These are phyloP conservation scores for Aspergillus cavernicola DNA, from an alignment of 495 filamentous ascomycete genomes.

Conservation along the genomic window DNA sequence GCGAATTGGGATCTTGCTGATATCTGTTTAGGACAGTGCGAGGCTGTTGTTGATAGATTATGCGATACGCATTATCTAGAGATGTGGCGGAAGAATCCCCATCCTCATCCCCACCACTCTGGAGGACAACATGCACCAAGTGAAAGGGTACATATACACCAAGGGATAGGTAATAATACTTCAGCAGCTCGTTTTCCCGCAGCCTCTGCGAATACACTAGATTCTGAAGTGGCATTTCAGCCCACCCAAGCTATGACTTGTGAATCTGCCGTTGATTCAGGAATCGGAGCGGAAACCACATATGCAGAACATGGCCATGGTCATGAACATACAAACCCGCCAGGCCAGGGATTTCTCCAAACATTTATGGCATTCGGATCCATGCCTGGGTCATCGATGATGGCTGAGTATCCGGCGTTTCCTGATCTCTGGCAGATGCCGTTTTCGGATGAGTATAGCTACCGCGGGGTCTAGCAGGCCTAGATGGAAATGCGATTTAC, in stretches of 20 bases:
- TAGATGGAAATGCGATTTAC: too few species aligned
- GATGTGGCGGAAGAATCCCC: slow-evolving; percentile 7
- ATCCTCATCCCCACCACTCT: background rate
- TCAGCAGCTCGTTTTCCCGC: too few species aligned
- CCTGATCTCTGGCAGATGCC: slow-evolving; percentile 10
- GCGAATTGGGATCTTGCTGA: slow-evolving; percentile 5
- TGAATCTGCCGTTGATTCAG: background rate
- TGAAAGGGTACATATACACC: too few species aligned
- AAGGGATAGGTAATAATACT: too few species aligned
- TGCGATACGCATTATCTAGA: slow-evolving; percentile 4
- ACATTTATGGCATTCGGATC: slow-evolving; percentile 4
- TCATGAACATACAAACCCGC: background rate
- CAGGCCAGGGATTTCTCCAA: background rate
- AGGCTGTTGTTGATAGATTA: slow-evolving; percentile 4
- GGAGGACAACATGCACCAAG: background rate
- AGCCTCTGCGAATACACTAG: too few species aligned
- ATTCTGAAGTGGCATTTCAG: background rate
- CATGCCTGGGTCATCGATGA: background rate
- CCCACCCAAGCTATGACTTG: background rate
- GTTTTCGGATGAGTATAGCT: background rate
- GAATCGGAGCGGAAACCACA: too few species aligned
- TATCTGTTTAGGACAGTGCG: slow-evolving; percentile 7
- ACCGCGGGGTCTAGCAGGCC: background rate
- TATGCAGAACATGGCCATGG: background rate
- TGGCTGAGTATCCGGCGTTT: slow-evolving; percentile 1